Conservation (phyloP, 768 basidiomycete species). For the Tulasnella sp. region DNA sequence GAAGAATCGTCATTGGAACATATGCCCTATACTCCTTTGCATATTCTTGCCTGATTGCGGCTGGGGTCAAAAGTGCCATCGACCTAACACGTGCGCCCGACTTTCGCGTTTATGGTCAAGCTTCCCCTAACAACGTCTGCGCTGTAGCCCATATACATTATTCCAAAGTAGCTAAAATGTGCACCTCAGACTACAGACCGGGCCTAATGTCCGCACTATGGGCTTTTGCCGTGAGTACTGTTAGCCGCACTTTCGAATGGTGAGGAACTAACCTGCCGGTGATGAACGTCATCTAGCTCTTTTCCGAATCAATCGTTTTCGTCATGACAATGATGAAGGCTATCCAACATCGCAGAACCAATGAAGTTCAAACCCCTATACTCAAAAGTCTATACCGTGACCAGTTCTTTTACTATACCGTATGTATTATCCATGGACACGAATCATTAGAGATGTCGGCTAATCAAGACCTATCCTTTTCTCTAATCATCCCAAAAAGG, state of each 20-base stretch:
- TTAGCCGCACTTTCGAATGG: not conserved
- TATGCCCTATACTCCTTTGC: not conserved
- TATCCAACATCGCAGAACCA: not conserved
- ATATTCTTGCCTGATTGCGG: not conserved
- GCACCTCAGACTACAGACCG: not conserved
- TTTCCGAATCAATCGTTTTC: slow-evolving; percentile 2
- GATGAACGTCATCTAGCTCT: not conserved
- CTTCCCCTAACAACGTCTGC: not conserved
- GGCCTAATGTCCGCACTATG: not conserved
- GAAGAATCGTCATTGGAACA: not conserved
- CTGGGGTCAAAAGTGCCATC: not conserved
- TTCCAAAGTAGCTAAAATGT: not conserved
- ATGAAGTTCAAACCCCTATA: not conserved
- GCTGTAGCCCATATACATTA: not conserved
- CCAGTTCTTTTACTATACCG: slow-evolving; percentile 12
- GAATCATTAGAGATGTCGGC: not conserved
- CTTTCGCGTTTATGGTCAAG: not conserved
- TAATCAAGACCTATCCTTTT: not conserved
- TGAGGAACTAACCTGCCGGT: not conserved
- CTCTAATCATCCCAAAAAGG: not conserved
- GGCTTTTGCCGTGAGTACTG: not conserved
- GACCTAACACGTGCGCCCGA: not conserved
- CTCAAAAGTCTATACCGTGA: slow-evolving; percentile 17
- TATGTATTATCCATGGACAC: not conserved
- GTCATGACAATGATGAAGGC: not conserved